Percentiles rank a stretch among this genome's conserved stretches.
Conservation (phyloP, 371 early-diverging fungal species). For the Saksenaea vasiformis region DNA sequence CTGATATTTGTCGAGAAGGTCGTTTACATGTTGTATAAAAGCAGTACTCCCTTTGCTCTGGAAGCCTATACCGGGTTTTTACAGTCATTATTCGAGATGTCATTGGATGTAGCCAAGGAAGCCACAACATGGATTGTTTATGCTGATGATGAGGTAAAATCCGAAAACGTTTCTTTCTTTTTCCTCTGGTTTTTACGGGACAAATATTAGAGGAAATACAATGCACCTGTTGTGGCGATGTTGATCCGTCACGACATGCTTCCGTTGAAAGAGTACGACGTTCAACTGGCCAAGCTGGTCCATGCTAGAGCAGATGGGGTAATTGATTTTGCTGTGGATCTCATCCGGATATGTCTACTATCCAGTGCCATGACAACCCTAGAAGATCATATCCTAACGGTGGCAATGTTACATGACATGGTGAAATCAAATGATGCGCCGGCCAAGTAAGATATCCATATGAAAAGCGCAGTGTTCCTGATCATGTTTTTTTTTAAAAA, state of each 20-base stretch:
- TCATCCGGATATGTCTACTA: constrained; percentile 71
- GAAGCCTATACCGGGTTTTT: constrained; percentile 84
- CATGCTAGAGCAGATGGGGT: constrained; percentile 52
- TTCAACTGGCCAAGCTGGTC: constrained; percentile 81
- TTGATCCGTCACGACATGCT: constrained; percentile 79
- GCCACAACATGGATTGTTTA: constrained; percentile 89
- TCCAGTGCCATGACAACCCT: constrained; percentile 55
- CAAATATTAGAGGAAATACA: constrained; percentile 69
- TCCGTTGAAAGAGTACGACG: constrained; percentile 77
- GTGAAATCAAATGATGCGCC: constrained; percentile 58
- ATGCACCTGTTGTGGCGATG: constrained; percentile 79
- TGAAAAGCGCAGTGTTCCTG: not conserved
- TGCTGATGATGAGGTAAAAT: constrained; percentile 84
- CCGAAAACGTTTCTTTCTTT: too few species aligned
- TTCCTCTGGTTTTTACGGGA: too few species aligned
- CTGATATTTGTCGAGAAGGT: constrained; percentile 84
- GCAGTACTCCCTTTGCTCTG: constrained; percentile 69
- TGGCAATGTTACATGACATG: constrained; percentile 64
- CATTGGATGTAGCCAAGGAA: constrained; percentile 78
- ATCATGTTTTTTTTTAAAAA: not conserved
- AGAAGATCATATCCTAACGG: constrained; percentile 74
- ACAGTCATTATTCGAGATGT: constrained; percentile 78
- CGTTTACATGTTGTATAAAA: constrained; percentile 77
- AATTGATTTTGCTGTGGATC: constrained; percentile 70
- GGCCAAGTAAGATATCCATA: constrained; percentile 29